Conservation (phyloP, 352 stramenopile genomes). For the Nothophytophthora sp. region DNA sequence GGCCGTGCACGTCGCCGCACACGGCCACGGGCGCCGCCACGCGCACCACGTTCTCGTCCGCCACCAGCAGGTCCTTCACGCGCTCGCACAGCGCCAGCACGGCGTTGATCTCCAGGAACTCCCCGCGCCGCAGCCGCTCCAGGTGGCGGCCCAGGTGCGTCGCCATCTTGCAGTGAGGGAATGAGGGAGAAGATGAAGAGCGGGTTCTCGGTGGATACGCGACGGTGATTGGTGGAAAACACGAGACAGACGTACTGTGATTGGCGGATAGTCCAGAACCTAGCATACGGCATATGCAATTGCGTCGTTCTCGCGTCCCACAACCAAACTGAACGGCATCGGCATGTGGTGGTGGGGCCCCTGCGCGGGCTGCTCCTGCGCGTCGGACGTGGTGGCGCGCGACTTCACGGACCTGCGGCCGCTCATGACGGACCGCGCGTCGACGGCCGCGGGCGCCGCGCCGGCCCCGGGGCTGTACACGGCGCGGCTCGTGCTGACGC, state of each 20-base stretch:
- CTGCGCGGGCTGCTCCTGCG: conserved; percentile 55
- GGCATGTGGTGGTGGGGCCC: conserved; percentile 71
- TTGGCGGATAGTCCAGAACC: conserved; percentile 7
- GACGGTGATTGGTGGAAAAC: too few species aligned
- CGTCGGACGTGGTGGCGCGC: conserved; percentile 34
- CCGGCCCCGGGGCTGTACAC: conserved; percentile 57
- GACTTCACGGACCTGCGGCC: conserved; percentile 57
- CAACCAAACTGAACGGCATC: neutral
- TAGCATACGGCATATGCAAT: neutral
- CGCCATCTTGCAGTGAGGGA: conserved; percentile 16
- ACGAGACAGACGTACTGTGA: too few species aligned
- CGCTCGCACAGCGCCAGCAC: conserved; percentile 66
- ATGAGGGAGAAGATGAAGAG: too few species aligned
- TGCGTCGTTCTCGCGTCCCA: neutral
- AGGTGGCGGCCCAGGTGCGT: conserved; percentile 44
- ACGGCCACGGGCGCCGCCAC: conserved; percentile 81
- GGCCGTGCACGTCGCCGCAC: conserved; percentile 96
- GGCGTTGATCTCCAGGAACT: conserved; percentile 49
- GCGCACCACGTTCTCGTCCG: conserved; percentile 84
- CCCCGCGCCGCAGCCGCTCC: conserved; percentile 62
- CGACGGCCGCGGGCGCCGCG: neutral
- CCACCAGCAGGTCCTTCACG: conserved; percentile 66
- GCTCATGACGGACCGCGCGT: conserved; percentile 25
- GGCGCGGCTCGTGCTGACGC: conserved; percentile 48
- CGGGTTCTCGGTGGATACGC: too few species aligned